phyloP scores from a whole-genome alignment of 2,329 filamentous ascomycete species.

The Claviceps monticola region DNA sequence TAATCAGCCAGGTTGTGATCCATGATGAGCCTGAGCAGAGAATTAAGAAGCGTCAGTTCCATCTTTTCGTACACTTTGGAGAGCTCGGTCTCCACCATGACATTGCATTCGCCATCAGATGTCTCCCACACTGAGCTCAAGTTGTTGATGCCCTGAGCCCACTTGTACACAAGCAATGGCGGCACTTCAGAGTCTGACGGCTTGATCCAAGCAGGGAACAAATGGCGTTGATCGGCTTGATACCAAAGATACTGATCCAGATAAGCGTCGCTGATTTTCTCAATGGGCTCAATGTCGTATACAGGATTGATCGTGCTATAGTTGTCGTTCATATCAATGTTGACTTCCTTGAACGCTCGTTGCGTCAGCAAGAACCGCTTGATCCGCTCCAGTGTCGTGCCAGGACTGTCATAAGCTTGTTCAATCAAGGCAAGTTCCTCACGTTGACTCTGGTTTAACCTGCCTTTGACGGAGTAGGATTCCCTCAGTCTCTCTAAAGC shows the following conservation, averaged over 20 bases:
- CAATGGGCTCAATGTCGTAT: slow-evolving; percentile 96
- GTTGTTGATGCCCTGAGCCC: slow-evolving; percentile 99
- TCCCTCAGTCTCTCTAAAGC: slow-evolving; percentile 86
- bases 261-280: slow-evolving; percentile 98
- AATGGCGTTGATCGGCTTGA: slow-evolving; percentile 88
- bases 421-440: slow-evolving; percentile 95
- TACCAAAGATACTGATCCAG: slow-evolving; percentile 99
- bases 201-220: slow-evolving; percentile 99
- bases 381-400: slow-evolving; percentile 88
- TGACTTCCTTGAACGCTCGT: slow-evolving; percentile 96
- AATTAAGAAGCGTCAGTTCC: slow-evolving; percentile 88
- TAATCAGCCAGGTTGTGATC: slow-evolving; percentile 98
- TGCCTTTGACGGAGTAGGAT: slow-evolving; percentile 93
- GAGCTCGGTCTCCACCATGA: slow-evolving; percentile 94
- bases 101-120: slow-evolving; percentile 88
- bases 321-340: slow-evolving; percentile 99
- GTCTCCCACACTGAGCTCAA: slow-evolving; percentile 90
- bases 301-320: slow-evolving; percentile 98
- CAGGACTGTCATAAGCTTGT: slow-evolving; percentile 94
- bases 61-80: slow-evolving; percentile 99
- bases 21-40: slow-evolving; percentile 89
- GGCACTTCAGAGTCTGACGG: slow-evolving; percentile 96
- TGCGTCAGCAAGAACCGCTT: slow-evolving; percentile 96
- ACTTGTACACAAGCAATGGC: slow-evolving; percentile 89
- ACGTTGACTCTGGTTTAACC: slow-evolving; percentile 92